Evolutionary conservation across 306 rosid species (phyloP).

Genomic region (Sophora flavescens): DNA sequence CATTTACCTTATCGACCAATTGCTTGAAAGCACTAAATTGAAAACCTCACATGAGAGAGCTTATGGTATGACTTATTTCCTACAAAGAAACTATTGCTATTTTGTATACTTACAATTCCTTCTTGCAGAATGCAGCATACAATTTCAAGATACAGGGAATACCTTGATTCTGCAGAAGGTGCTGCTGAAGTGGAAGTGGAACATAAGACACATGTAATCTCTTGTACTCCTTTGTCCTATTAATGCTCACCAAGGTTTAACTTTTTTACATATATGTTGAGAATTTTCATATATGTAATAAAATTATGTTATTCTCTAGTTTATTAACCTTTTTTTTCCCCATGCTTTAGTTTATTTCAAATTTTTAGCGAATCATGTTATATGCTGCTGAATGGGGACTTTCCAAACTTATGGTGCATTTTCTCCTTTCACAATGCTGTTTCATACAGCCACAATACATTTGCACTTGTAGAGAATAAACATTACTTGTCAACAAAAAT

Average conservation of each 20-base stretch:
- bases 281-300: not conserved
- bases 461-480: no score
- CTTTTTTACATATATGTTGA: not conserved
- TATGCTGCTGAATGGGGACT: no score
- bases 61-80: constrained; percentile 10
- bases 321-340: not conserved
- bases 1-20: not conserved
- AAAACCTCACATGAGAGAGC: not conserved
- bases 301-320: not conserved
- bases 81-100: not conserved
- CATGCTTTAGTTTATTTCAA: not conserved
- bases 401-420: no score
- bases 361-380: no score
- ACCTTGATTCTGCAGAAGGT: constrained; percentile 64
- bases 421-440: no score
- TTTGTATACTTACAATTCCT: constrained; percentile 13
- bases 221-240: constrained; percentile 10
- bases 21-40: not conserved
- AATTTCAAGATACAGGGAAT: constrained; percentile 84
- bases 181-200: constrained; percentile 41
- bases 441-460: no score
- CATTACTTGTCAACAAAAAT: no score
- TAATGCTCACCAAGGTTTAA: not conserved
- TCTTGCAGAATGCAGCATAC: constrained; percentile 77
- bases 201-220: constrained; percentile 67